A percentile compares a stretch with the other conserved stretches of the same genome.
Conservation (phyloP, 129 eudicot species). For the Tagetes patula region DNA sequence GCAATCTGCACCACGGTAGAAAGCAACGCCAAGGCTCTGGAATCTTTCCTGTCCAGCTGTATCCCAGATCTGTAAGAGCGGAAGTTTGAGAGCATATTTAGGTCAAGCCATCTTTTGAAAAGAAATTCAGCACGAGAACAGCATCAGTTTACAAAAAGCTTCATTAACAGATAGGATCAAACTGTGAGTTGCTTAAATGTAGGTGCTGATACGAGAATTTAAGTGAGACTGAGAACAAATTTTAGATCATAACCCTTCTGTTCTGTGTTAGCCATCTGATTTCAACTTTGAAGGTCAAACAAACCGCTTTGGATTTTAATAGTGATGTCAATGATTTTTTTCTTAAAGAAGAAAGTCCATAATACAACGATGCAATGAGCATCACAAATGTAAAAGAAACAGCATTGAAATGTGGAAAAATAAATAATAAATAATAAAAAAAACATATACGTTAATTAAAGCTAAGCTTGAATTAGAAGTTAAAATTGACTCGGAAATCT, state of each 20-base stretch:
- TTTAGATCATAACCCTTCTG: background rate
- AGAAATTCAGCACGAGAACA: background rate
- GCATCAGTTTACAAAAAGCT: slow-evolving; percentile 1
- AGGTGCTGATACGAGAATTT: background rate
- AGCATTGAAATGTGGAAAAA: background rate
- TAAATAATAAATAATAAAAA: too few species aligned
- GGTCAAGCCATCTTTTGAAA: slow-evolving; percentile 3
- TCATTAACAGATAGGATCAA: slow-evolving; percentile 1
- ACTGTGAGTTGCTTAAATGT: slow-evolving; percentile 2
- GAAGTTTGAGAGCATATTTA: background rate
- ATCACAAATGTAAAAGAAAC: background rate
- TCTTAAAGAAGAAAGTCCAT: background rate
- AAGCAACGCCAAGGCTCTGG: slow-evolving; percentile 28
- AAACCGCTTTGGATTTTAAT: background rate
- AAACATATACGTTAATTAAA: background rate
- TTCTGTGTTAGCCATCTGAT: background rate
- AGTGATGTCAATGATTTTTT: background rate
- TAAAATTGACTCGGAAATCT: background rate
- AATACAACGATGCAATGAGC: background rate
- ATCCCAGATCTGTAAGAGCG: slow-evolving; percentile 27
- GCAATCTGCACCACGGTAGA: slow-evolving; percentile 26
- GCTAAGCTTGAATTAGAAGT: background rate
- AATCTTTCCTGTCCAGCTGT: slow-evolving; percentile 28
- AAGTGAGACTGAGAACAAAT: background rate
- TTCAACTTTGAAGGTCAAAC: background rate